Evolutionary conservation across 108 stramenopile species (phyloP), one percentile per base, ranked within the genome.

Genomic region (Seminavis robusta): DNA sequence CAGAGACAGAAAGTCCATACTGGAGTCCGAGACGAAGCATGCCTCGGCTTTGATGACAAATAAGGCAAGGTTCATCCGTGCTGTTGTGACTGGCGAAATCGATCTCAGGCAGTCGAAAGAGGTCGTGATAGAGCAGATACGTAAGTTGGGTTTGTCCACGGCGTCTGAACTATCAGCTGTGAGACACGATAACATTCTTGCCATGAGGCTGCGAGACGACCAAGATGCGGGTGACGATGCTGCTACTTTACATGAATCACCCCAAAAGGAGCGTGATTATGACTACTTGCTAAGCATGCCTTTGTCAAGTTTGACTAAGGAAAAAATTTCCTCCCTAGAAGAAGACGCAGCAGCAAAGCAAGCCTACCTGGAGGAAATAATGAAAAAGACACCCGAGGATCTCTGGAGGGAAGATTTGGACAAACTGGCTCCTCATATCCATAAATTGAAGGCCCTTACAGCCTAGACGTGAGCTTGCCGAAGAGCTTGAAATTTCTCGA

Each of bases 201-300:
- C 38, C 15, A 56, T 59, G 26, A 42, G 66, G 33, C 58, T 47
- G 27, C 8, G 13, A 49, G 51, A 19, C 47, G 48, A 40, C n/a
- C 16, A 3, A 9, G 69, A 60, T 15, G 27, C 36, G 31, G 48
- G 40, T 5, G 58, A 37, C 4, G 63, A 46, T 24, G 71, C 54
- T 0, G 47, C 13, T 16, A 28, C 43, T 24, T 1, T 36, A 40
- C n/a, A n/a, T n/a, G 47, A 40, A 17, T 61, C 43, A 29, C 53
- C 62, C 9, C 25, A 37, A 24, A 34, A 36, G 7, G 40, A 28
- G 4, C 67, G 46, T 8, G 74, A 80, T n/a, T 96, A 72, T 43
- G 90, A 94, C 59, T 96, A 96, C 54, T 58, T 96, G 13, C 61
- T 94, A 11, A 90, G 79, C 56, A 82, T 88, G 72, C 88, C 90